Percentiles rank a stretch among this genome's conserved stretches.
Conservation (phyloP, 257 asterid genomes). For the Voacanga thouarsii region DNA sequence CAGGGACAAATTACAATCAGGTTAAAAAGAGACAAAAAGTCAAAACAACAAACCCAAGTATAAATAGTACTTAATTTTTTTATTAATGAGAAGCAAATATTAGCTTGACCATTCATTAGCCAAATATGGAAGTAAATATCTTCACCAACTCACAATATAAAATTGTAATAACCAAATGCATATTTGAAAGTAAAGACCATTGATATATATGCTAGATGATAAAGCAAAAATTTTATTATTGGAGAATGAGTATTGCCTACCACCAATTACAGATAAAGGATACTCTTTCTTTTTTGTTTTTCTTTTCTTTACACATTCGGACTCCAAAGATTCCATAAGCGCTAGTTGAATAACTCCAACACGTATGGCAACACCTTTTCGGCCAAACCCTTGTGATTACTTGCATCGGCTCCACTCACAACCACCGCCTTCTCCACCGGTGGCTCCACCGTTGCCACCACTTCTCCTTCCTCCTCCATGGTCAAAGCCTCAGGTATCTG, state of each 20-base stretch:
- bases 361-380: constrained; percentile 87
- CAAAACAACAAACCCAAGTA: too few species aligned
- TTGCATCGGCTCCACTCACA: constrained; percentile 13
- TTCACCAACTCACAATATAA: constrained; percentile 31
- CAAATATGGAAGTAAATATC: constrained; percentile 17
- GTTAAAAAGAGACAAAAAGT: too few species aligned
- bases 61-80: too few species aligned
- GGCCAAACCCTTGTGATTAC: constrained; percentile 61
- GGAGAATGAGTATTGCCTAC: constrained; percentile 29
- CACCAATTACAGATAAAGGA: constrained; percentile 9
- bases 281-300: neutral
- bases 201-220: constrained; percentile 5
- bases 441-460: constrained; percentile 13
- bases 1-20: too few species aligned
- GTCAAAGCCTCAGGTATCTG: neutral
- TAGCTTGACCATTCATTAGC: constrained; percentile 13
- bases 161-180: constrained; percentile 23
- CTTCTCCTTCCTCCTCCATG: constrained; percentile 10
- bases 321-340: constrained; percentile 90
- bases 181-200: constrained; percentile 9
- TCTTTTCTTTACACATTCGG: constrained; percentile 50
- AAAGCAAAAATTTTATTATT: constrained; percentile 22
- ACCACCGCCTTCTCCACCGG: constrained; percentile 29
- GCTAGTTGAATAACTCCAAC: constrained; percentile 69
- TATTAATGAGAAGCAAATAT: neutral